Evolutionary conservation across 495 filamentous ascomycete genomes (phyloP).

Genomic region (Neurospora discreta): DNA sequence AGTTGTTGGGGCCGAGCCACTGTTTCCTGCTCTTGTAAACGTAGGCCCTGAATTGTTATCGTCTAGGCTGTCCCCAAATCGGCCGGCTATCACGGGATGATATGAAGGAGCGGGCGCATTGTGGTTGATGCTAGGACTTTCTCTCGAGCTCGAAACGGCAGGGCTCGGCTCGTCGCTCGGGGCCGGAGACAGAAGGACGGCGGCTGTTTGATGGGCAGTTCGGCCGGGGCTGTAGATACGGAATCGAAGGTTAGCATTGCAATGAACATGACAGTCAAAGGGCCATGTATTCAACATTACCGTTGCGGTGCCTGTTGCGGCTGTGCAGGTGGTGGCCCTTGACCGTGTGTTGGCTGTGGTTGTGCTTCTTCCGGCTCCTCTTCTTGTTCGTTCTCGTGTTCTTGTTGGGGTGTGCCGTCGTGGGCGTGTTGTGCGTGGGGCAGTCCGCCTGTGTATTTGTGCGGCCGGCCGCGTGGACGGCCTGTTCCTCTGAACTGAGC

Average conservation of each 20-base stretch:
- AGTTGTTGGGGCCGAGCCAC: not conserved
- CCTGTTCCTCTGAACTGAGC: not conserved
- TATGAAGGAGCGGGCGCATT: not conserved
- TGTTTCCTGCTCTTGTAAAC: not conserved
- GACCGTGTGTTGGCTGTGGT: not conserved
- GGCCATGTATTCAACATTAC: slow-evolving; percentile 6
- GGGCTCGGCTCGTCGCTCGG: slow-evolving; percentile 45
- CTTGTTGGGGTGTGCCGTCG: not conserved
- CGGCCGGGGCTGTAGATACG: not conserved
- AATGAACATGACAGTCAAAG: not conserved
- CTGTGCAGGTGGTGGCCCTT: not conserved
- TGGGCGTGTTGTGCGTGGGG: not conserved
- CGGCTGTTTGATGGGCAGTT: slow-evolving; percentile 5
- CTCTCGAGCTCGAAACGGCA: slow-evolving; percentile 15
- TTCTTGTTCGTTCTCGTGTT: not conserved
- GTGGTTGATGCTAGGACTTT: slow-evolving; percentile 16
- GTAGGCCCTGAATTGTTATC: not conserved
- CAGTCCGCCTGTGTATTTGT: not conserved
- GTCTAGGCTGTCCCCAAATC: slow-evolving; percentile 12
- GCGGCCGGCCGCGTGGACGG: not conserved
- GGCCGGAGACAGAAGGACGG: slow-evolving; percentile 43
- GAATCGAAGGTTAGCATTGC: not conserved
- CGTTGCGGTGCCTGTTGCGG: slow-evolving; percentile 4
- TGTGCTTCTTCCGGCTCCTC: not conserved
- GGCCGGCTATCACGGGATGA: slow-evolving; percentile 14